Evolutionary conservation across 1,284 basidiomycete genomes (phyloP), one percentile per base, ranked within the genome.

Genomic region (Ceratobasidium theobromae): DNA sequence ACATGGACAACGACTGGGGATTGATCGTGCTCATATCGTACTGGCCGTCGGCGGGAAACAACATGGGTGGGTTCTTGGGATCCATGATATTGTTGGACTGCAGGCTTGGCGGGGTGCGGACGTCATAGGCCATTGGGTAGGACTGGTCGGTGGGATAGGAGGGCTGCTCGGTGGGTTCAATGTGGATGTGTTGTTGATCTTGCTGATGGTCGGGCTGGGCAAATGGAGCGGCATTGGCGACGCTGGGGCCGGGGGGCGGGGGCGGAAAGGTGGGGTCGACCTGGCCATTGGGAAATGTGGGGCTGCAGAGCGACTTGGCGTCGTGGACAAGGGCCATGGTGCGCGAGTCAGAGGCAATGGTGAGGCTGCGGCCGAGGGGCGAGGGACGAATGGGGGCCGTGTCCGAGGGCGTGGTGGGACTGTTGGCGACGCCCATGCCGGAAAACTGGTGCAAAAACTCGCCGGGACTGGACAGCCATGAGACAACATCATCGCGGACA

Each of bases 361-460:
- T 64, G 27, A 64, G 49, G 35, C 46, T 52, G 1, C 60, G 35
- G 18, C 60, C 60, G 16, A 64, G 38, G 28, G 38, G 35, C 18
- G 60, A 64, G 2, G 60, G 49, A n/a, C 60, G 48, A 25, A 64
- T 40, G 16, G 48, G 46, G 9, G 53, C 18, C 28, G 55, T n/a
- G 30, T 16, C 57, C 41, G 23, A 21, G 6, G n/a, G 38, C 57
- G 57, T 35, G 40, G n/a, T n/a, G 16, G 40, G 21, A 21, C 30
- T 30, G 16, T 11, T 8, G 48, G 27, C 45, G 21, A 64, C 49
- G 27, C 60, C 60, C 60, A 64, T 64, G 21, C 60, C 60, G 1
- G 60, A 64, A 38, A 64, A 64, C 40, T 64, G 60, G 48, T 64
- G 60, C 1, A 64, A 38, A 25, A 64, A 64, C 18, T 64, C 60